Conservation (phyloP, 2,329 filamentous ascomycete genomes). For the Pyrenochaeta sp. region DNA sequence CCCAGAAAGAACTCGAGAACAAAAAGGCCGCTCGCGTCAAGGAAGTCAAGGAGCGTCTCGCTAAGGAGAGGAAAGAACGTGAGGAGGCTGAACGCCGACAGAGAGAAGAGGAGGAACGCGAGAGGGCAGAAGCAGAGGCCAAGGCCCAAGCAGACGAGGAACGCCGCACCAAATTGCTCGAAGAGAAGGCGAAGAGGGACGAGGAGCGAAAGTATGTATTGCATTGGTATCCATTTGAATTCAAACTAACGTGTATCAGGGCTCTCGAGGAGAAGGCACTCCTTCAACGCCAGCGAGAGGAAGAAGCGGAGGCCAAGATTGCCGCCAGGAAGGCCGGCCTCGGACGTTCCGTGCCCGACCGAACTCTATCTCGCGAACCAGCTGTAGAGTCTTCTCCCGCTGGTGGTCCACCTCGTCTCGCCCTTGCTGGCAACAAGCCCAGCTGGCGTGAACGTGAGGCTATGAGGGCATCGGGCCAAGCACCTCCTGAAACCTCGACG, state of each 20-base stretch:
- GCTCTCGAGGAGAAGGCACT: slow-evolving; percentile 69
- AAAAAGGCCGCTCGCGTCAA: slow-evolving; percentile 88
- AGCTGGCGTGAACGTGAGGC: slow-evolving; percentile 79
- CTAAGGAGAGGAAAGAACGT: slow-evolving; percentile 81
- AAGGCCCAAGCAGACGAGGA: slow-evolving; percentile 81
- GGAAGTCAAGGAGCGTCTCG: slow-evolving; percentile 83
- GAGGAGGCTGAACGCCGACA: slow-evolving; percentile 83
- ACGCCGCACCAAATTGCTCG: slow-evolving; percentile 73
- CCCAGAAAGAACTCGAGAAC: slow-evolving; percentile 90
- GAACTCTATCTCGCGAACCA: slow-evolving; percentile 43
- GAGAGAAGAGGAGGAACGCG: slow-evolving; percentile 85
- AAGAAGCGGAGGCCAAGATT: slow-evolving; percentile 82
- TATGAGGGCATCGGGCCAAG: slow-evolving; percentile 47
- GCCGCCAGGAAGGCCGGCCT: slow-evolving; percentile 64
- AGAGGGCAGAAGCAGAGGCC: slow-evolving; percentile 83
- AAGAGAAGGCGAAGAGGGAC: slow-evolving; percentile 70
- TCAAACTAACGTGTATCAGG: slow-evolving; percentile 53
- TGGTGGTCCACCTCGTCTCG: slow-evolving; percentile 66
- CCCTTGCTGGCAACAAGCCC: slow-evolving; percentile 67
- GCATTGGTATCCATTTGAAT: slow-evolving; percentile 7
- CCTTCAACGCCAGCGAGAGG: slow-evolving; percentile 80
- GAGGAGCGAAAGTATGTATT: slow-evolving; percentile 64
- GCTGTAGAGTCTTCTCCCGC: slow-evolving; percentile 48
- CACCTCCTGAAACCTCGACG: slow-evolving; percentile 40
- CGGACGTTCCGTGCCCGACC: slow-evolving; percentile 31